A percentile compares a stretch with the other conserved stretches of the same genome.
These are phyloP conservation scores for Marasmius oreades DNA, from an alignment of 1,284 basidiomycete species.

Conservation along the genomic window DNA sequence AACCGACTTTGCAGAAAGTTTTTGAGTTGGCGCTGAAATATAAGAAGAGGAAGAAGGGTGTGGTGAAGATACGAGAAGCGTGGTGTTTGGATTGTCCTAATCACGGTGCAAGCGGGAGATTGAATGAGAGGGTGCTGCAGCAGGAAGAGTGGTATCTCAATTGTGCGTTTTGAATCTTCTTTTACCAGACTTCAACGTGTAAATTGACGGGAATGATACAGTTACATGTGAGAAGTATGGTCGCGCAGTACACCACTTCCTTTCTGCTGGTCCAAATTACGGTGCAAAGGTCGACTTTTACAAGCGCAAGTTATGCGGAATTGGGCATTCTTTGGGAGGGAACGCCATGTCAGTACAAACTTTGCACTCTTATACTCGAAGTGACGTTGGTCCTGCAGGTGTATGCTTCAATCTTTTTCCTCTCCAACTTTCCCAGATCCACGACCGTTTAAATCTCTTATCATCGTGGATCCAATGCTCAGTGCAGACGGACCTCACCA, in stretches of 20 bases:
- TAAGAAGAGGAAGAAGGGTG: constrained; percentile 14
- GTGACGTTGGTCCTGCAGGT: constrained; percentile 28
- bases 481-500: constrained; percentile 41
- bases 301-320: constrained; percentile 46
- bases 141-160: too few relatives aligned
- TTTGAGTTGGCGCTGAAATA: constrained; percentile 26
- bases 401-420: constrained; percentile 48
- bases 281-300: constrained; percentile 42
- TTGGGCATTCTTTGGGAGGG: constrained; percentile 63
- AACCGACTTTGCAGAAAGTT: constrained; percentile 46
- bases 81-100: constrained; percentile 33
- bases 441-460: constrained; percentile 36
- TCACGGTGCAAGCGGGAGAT: too few relatives aligned
- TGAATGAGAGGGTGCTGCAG: too few relatives aligned
- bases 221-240: constrained; percentile 63
- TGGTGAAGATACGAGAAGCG: constrained; percentile 42
- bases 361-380: constrained; percentile 8
- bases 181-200: too few relatives aligned
- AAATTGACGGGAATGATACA: constrained; percentile 18
- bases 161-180: too few relatives aligned
- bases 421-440: constrained; percentile 18
- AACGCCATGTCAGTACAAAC: constrained; percentile 46
- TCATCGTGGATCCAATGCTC: constrained; percentile 56
- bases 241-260: constrained; percentile 48
- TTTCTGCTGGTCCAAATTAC: constrained; percentile 34